Conservation (phyloP, 129 eudicot genomes). For the Smallanthus sonchifolius region DNA sequence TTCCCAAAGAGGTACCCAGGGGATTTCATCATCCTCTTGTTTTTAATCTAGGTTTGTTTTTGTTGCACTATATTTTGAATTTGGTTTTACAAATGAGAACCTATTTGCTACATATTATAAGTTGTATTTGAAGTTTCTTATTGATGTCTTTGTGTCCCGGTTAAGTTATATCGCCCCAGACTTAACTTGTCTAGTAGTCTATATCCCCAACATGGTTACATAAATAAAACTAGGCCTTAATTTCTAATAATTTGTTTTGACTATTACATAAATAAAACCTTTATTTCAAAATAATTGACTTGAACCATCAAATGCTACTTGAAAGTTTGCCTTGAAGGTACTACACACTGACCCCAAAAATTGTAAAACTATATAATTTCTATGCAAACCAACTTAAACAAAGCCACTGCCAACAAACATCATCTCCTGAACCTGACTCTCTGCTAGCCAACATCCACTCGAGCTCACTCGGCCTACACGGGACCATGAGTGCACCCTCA, state of each 20-base stretch:
- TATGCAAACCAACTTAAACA: not conserved
- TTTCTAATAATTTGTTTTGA: too few species aligned
- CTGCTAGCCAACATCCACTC: slow-evolving; percentile 22
- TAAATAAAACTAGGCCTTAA: too few species aligned
- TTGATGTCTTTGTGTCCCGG: not conserved
- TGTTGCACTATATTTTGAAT: slow-evolving; percentile 14
- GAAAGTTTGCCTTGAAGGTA: not conserved
- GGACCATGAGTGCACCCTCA: slow-evolving; percentile 29
- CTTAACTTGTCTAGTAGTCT: too few species aligned
- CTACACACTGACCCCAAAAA: not conserved
- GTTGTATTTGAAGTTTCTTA: slow-evolving; percentile 15
- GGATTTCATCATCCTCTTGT: slow-evolving; percentile 6
- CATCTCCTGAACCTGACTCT: not conserved
- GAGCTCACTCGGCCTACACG: slow-evolving; percentile 25
- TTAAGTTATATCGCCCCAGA: not conserved
- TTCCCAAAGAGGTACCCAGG: not conserved
- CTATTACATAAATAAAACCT: too few species aligned
- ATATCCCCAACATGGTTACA: too few species aligned
- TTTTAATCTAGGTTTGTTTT: slow-evolving; percentile 21
- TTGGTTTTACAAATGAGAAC: slow-evolving; percentile 2
- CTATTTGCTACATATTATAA: slow-evolving; percentile 25
- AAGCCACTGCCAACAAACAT: not conserved
- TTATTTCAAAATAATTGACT: too few species aligned
- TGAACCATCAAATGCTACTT: not conserved
- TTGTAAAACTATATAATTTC: not conserved